Base-by-base conservation (phyloP, 768 basidiomycete species). In the Cytidiella melzeri region DNA sequence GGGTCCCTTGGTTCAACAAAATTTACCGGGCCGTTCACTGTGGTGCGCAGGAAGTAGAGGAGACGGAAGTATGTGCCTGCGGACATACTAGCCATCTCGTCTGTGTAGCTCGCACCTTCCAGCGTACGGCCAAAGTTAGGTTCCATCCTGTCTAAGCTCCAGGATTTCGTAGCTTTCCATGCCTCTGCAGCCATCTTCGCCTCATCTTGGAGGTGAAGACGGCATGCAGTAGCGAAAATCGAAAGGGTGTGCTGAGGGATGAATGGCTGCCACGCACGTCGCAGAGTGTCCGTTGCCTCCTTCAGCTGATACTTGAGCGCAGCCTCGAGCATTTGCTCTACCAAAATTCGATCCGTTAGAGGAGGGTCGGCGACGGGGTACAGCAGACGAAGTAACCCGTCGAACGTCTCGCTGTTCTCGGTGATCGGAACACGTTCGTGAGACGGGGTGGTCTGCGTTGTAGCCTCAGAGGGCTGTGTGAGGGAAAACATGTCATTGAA, bases 91-190 rank as follows among this genome's bases (percentile, higher is more conserved):
- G 23, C 5, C 26, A 49, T 49, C 9, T 49, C 40, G 2, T 7
- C 2, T 10, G 36, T 10, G 24, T 24, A 47, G 20, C 15, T 1
- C n/a, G 11, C 13, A 15, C 37, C 23, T 9, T 23, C 20, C n/a
- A n/a, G n/a, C 6, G 76, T 52, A 0, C 70, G 72, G 0, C 47
- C 27, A 45, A 77, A 67, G 12, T 77, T 63, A 5, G 72, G 72
- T 27, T 67, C 62, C 13, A 61, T 55, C 15, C 4, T 66, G 60
- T 4, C 59, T 55, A 48, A 69, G 75, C 1, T 34, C 30, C 30
- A 34, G 7, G 15, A 7, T 15, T 34, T 7, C 30, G 30, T 34
- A 34, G 7, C 15, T 34, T 15, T 7, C 15, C 30, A 34, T 15
- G 30, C 7, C 15, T 34, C 30, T 34, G 9, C 9, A 7, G 30